Evolutionary conservation across 495 filamentous ascomycete species (phyloP), one percentile per base, ranked within the genome.

Genomic region (Aspergillus conjunctus): DNA sequence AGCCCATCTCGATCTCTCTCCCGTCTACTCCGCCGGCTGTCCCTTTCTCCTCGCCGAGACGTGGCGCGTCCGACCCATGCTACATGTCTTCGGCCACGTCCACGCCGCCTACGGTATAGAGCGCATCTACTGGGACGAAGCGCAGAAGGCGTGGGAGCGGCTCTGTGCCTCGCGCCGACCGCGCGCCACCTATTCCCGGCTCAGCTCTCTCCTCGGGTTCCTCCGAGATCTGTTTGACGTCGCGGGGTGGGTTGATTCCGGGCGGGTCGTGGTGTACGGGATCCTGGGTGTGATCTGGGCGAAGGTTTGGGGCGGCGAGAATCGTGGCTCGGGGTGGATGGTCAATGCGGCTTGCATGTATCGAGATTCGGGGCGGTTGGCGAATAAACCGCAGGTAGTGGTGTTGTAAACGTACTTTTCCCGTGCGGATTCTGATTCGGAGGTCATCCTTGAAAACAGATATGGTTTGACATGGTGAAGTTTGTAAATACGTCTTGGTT

Each of bases 61-160:
- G 31, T 94, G 91, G 91, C 81, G 85, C 26, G 85, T 94, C 18
- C 86, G 85, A 58, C 93, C 93, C 4, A 76, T 77, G 32, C 75
- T 97, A 11, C 93, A 98, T 72, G 82, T 97, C 57, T 96, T 95
- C 73, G 93, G 93, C 6, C 94, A 98, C 69, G 81, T 95, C 26
- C 94, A 98, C 73, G 86, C 75, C 37, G 82, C 80, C 7, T 77
- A 83, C 46, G 86, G 86, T 7, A 70, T 74, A 21, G 86, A 93
- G 66, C 76, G 84, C 3, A 77, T 90, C 1, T 92, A 86, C 75
- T 96, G 87, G 85, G 91, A 95, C 69, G 81, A 89, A 49, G 87
- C 83, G 51, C 90, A 96, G 68, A 72, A 65, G 22, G 80, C 83
- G 0, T 93, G 90, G 81, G 91, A 93, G 72, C 73, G 80, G 34